Evolutionary conservation across 2,329 filamentous ascomycete genomes (phyloP).

Genomic region (Exophiala alcalophila): DNA sequence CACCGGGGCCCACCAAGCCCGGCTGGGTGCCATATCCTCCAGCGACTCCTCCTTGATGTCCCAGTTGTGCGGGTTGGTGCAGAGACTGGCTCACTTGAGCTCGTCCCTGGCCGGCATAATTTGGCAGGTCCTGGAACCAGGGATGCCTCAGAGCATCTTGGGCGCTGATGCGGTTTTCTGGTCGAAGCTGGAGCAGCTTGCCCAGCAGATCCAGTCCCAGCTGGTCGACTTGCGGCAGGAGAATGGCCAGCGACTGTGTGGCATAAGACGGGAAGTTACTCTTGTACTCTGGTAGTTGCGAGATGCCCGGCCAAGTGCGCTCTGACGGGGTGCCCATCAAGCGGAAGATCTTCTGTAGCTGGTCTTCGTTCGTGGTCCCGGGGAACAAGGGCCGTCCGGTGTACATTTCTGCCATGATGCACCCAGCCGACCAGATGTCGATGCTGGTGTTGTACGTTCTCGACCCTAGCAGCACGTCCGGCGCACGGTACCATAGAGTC

Average conservation of each 20-base stretch:
- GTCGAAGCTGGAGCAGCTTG: slow-evolving; percentile 87
- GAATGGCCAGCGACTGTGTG: slow-evolving; percentile 81
- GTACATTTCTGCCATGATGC: slow-evolving; percentile 99
- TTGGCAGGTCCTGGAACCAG: slow-evolving; percentile 72
- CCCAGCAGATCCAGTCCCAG: slow-evolving; percentile 82
- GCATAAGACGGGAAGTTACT: slow-evolving; percentile 90
- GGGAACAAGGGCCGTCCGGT: slow-evolving; percentile 93
- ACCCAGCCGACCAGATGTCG: slow-evolving; percentile 98
- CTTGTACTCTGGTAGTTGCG: slow-evolving; percentile 96
- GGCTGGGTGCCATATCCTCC: slow-evolving; percentile 28
- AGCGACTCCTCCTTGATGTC: slow-evolving; percentile 18
- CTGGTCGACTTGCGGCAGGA: slow-evolving; percentile 85
- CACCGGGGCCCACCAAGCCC: slow-evolving; percentile 24
- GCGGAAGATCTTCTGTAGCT: slow-evolving; percentile 93
- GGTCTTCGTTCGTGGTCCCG: slow-evolving; percentile 96
- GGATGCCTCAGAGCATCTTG: slow-evolving; percentile 82
- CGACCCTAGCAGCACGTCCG: slow-evolving; percentile 89
- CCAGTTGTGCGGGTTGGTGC: slow-evolving; percentile 21
- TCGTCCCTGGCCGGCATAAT: slow-evolving; percentile 23
- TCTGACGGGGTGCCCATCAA: slow-evolving; percentile 98
- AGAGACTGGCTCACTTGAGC: slow-evolving; percentile 20
- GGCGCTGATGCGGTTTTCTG: slow-evolving; percentile 86
- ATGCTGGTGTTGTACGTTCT: slow-evolving; percentile 99
- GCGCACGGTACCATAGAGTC: slow-evolving; percentile 71
- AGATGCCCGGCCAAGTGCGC: slow-evolving; percentile 91